phyloP scores from a whole-genome alignment of 1,139 yeast species.

The Kodamaea anthophila region DNA sequence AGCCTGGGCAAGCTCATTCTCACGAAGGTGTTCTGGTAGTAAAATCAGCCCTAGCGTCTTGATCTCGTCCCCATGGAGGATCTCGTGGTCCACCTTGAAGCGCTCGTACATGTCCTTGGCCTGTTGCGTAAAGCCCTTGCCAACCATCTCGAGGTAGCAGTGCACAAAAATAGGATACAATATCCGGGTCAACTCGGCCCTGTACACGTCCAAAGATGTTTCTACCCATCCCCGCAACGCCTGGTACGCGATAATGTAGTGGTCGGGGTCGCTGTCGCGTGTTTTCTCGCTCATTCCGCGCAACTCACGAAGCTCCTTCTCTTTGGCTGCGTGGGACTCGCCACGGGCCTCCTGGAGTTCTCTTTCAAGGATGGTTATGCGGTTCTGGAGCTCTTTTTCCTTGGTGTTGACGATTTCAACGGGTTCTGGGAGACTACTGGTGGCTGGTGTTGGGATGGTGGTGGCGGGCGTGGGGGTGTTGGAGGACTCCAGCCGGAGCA shows the following conservation, averaged over 20 bases:
- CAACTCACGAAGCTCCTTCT: conserved; percentile 24
- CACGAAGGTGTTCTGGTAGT: conserved; percentile 73
- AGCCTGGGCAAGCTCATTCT: conserved; percentile 74
- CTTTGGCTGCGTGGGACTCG: conserved; percentile 34
- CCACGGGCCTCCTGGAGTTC: conserved; percentile 36
- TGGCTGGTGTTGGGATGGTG: conserved; percentile 34
- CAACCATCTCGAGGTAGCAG: conserved; percentile 72
- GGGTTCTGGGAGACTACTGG: conserved; percentile 38
- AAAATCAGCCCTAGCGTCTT: conserved; percentile 67
- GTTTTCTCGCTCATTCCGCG: conserved; percentile 37
- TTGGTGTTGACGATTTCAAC: conserved; percentile 19
- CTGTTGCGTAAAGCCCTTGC: conserved; percentile 50
- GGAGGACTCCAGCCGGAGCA: conserved; percentile 83
- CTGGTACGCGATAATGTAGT: conserved; percentile 71
- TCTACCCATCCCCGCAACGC: conserved; percentile 86
- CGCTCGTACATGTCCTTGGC: conserved; percentile 75
- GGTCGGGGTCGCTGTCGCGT: conserved; percentile 55
- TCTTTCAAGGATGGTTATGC: conserved; percentile 23
- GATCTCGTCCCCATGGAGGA: conserved; percentile 76
- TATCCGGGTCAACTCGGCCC: conserved; percentile 78
- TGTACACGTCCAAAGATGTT: conserved; percentile 83
- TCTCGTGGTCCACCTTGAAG: conserved; percentile 65
- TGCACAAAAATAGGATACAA: conserved; percentile 89
- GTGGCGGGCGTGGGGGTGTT: conserved; percentile 62
- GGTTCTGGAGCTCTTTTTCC: conserved; percentile 26